Percentiles rank a stretch among this genome's conserved stretches.
These are phyloP conservation scores for Tetracladium marchalianum DNA, from an alignment of 495 filamentous ascomycete species.

Conservation along the genomic window DNA sequence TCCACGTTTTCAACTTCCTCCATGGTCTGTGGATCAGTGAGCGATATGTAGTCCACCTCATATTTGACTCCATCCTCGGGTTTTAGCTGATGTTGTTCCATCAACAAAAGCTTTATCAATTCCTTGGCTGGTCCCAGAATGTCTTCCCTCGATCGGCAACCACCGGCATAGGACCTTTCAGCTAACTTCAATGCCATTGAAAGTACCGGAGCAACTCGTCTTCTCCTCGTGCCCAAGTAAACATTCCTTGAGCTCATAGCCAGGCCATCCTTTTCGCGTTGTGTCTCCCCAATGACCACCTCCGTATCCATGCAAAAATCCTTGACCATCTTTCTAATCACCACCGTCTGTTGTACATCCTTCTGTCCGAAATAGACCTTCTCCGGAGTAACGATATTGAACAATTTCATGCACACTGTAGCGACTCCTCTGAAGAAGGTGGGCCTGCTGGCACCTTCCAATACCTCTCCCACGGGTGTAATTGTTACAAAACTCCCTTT, in stretches of 20 bases:
- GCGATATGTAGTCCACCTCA: conserved; percentile 82
- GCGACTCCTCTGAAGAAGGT: conserved; percentile 96
- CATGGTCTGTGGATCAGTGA: conserved; percentile 73
- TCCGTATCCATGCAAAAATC: conserved; percentile 80
- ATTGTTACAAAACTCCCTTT: conserved; percentile 90
- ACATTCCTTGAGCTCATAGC: conserved; percentile 94
- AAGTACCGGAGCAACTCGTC: conserved; percentile 62
- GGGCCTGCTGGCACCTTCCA: conserved; percentile 81
- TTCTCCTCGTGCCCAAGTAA: conserved; percentile 70
- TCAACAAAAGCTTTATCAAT: conserved; percentile 37
- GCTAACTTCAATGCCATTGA: conserved; percentile 57
- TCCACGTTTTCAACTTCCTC: conserved; percentile 64
- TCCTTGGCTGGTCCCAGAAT: conserved; percentile 57
- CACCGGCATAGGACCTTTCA: conserved; percentile 53
- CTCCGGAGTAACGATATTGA: conserved; percentile 83
- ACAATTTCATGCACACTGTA: conserved; percentile 94
- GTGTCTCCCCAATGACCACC: conserved; percentile 62
- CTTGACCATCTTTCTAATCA: conserved; percentile 75
- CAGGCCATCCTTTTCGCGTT: conserved; percentile 72
- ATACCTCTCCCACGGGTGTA: conserved; percentile 65
- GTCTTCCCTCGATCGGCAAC: conserved; percentile 45
- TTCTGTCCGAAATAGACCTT: conserved; percentile 96
- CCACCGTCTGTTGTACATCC: conserved; percentile 90
- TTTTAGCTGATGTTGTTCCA: conserved; percentile 52
- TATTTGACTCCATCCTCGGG: conserved; percentile 56